Evolutionary conservation across 768 basidiomycete genomes (phyloP), one percentile per base, ranked within the genome.

Genomic region (Termitomyces sp.): DNA sequence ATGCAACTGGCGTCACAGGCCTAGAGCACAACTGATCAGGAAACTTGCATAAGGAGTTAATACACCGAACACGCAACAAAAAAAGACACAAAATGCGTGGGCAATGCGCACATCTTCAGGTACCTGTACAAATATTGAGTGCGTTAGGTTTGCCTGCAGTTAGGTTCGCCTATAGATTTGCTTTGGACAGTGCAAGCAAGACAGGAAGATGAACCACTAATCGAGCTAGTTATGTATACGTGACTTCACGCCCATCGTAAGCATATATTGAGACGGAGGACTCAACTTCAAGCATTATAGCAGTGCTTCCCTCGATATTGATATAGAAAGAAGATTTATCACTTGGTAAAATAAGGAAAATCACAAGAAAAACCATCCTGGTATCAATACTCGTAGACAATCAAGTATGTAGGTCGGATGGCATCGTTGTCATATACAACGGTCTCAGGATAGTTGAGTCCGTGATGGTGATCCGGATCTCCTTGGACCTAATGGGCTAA

Each of bases 391-490:
- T 46, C 45, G n/a, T 63, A 63, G 22, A 59, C 50, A 20, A 67
- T 58, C 37, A 67, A 37, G 46, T 59, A 67, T 10, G 60, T 62
- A 12, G 65, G 65, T 1, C 64, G 57, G 22, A 67, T 65, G 5
- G 64, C 64, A 55, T 60, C 64, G 33, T 65, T 60, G 18, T 59
- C 22, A 20, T 65, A 67, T 18, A 67, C 64, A 22, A 67, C 54
- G 1, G 65, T 67, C 46, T 65, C 66, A 30, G 58, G 33, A 22
- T 55, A 63, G 32, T 63, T 60, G 32, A 63, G 56, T 22, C 42
- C 26, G 4, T 7, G 37, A 32, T 56, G 55, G 14, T 36, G 34
- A n/a, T 27, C 24, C 6, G 39, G 47, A 20, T 37, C 13, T 22
- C 39, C 55, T 16, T 48, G 12, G 16, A 33, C 59, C 49, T 48